Evolutionary conservation across 305 asterid genomes (phyloP).

Genomic region (Withania somnifera): DNA sequence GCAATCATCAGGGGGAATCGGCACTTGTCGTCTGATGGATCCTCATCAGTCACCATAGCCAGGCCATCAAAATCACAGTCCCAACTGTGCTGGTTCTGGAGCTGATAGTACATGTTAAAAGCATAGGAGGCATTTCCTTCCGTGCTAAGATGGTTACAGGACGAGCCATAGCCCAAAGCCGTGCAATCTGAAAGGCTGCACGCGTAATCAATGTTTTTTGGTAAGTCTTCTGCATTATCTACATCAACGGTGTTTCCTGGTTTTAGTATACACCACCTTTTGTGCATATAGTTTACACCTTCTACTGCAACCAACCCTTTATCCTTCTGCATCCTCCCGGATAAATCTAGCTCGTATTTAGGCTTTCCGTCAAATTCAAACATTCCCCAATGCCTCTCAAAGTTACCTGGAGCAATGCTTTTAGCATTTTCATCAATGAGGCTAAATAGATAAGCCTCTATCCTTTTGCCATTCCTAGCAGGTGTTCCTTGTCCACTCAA

Average conservation of each 20-base stretch:
- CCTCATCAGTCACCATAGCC: slow-evolving; percentile 8
- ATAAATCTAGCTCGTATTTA: slow-evolving; percentile 9
- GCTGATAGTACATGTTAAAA: slow-evolving; percentile 13
- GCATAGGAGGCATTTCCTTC: slow-evolving; percentile 15
- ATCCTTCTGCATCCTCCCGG: background rate
- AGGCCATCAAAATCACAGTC: slow-evolving; percentile 13
- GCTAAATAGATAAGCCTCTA: slow-evolving; percentile 11
- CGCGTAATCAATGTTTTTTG: slow-evolving; percentile 8
- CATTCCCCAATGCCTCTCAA: slow-evolving; percentile 20
- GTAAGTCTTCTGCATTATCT: slow-evolving; percentile 5
- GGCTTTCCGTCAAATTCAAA: slow-evolving; percentile 13
- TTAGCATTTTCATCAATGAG: slow-evolving; percentile 15
- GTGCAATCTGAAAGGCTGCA: slow-evolving; percentile 16
- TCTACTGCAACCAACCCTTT: slow-evolving; percentile 4
- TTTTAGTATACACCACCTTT: slow-evolving; percentile 12
- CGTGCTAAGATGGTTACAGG: slow-evolving; percentile 3
- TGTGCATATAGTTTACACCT: slow-evolving; percentile 9
- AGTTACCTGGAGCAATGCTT: slow-evolving; percentile 17
- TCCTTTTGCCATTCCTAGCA: background rate
- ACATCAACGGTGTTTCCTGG: background rate
- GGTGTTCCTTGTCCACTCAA: slow-evolving; percentile 7
- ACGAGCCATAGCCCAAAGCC: slow-evolving; percentile 13
- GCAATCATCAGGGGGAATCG: background rate
- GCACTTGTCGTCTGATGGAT: slow-evolving; percentile 8
- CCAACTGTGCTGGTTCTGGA: slow-evolving; percentile 10